phyloP scores from a whole-genome alignment of 1,139 yeast genomes.

The Kodamaea alishanica region DNA sequence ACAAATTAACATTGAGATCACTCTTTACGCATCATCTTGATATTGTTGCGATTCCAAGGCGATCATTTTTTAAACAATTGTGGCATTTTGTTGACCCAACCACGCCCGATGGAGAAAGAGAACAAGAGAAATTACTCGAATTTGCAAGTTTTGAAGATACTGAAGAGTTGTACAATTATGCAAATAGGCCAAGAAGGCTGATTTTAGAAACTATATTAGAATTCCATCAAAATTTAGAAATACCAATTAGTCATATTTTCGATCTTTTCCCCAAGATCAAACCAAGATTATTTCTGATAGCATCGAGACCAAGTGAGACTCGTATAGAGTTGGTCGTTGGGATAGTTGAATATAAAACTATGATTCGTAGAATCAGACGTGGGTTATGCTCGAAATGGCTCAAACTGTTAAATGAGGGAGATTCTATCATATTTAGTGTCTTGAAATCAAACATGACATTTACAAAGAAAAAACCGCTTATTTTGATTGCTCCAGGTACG shows the following conservation, averaged over 20 bases:
- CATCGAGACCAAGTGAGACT: constrained; percentile 50
- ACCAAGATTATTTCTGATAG: constrained; percentile 82
- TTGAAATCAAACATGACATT: constrained; percentile 46
- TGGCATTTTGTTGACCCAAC: constrained; percentile 71
- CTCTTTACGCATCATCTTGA: constrained; percentile 80
- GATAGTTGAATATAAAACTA: constrained; percentile 81
- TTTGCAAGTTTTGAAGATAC: constrained; percentile 69
- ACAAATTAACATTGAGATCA: constrained; percentile 57
- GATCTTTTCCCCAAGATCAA: constrained; percentile 76
- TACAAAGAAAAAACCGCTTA: constrained; percentile 44
- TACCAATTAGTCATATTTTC: constrained; percentile 70
- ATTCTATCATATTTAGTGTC: constrained; percentile 52
- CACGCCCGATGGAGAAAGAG: constrained; percentile 49
- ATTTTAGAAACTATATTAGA: constrained; percentile 80
- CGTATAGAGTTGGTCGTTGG: constrained; percentile 69
- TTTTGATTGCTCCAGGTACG: constrained; percentile 86
- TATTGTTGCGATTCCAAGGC: constrained; percentile 74
- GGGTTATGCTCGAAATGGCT: constrained; percentile 88
- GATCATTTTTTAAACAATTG: constrained; percentile 67
- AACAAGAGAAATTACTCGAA: constrained; percentile 69
- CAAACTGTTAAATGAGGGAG: constrained; percentile 45
- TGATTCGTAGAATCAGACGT: constrained; percentile 65
- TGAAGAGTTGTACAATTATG: constrained; percentile 83
- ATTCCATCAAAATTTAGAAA: constrained; percentile 60
- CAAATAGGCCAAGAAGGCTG: constrained; percentile 87